Percentiles rank a stretch among this genome's conserved stretches.
phyloP scores from a whole-genome alignment of 768 basidiomycete genomes.

The Mrakia blollopis region DNA sequence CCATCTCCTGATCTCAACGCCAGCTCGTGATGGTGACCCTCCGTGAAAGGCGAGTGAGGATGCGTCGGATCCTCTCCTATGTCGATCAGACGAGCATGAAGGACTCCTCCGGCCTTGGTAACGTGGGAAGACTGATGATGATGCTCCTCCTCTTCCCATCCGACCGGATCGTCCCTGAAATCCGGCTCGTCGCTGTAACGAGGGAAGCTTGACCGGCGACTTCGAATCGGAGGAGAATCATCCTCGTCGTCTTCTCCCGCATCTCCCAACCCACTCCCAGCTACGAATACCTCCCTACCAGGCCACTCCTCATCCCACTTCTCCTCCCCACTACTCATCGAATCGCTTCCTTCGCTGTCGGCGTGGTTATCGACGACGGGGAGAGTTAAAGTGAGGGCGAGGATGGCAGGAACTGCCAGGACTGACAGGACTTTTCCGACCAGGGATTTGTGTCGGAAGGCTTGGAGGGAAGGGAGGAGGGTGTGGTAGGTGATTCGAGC shows the following conservation, averaged over 20 bases:
- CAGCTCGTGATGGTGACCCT: background rate
- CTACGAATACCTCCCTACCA: no score
- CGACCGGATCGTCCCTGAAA: background rate
- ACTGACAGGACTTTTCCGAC: conserved; percentile 43
- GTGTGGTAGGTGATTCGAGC: background rate
- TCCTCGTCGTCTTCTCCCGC: background rate
- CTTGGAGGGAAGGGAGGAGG: conserved; percentile 11
- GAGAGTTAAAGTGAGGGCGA: conserved; percentile 77
- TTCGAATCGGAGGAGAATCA: background rate
- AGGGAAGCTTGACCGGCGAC: background rate
- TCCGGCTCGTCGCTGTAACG: background rate
- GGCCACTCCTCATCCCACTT: background rate
- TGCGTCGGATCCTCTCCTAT: background rate
- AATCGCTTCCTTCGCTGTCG: background rate
- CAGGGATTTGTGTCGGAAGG: background rate
- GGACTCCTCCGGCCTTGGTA: background rate
- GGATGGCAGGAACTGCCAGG: conserved; percentile 78
- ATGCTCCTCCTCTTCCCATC: background rate
- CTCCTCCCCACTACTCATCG: background rate
- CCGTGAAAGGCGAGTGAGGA: background rate
- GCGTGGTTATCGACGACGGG: conserved; percentile 60
- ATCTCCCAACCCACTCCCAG: background rate
- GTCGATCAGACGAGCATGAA: background rate
- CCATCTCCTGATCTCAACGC: background rate
- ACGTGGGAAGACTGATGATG: background rate